Percentiles rank a stretch among this genome's conserved stretches.
Conservation (phyloP, 2,329 filamentous ascomycete genomes). For the Biscogniauxia marginata region DNA sequence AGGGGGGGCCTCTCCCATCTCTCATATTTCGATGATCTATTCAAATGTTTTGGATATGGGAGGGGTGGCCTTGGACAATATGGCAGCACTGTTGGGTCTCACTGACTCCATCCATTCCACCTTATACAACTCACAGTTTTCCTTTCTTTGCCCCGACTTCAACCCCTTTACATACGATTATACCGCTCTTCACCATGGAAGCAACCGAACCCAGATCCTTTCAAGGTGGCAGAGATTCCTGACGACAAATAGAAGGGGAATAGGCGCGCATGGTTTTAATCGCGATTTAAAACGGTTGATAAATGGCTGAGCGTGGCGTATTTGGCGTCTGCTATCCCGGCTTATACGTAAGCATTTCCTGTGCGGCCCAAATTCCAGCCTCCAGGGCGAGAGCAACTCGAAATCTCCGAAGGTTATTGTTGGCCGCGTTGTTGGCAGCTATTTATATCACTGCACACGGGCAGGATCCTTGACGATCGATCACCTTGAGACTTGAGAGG, state of each 20-base stretch:
- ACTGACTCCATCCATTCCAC: not conserved
- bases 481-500: not conserved
- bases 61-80: not conserved
- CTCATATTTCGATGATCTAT: not conserved
- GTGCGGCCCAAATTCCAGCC: not conserved
- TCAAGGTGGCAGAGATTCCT: not conserved
- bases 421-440: not conserved
- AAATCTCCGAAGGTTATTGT: not conserved
- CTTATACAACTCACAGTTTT: slow-evolving; percentile 11
- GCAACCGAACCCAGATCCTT: not conserved
- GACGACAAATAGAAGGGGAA: not conserved
- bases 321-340: not conserved
- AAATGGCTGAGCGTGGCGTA: not conserved
- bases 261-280: not conserved
- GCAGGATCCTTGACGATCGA: not conserved
- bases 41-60: not conserved
- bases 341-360: not conserved
- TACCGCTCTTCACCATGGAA: not conserved
- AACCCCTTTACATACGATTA: not conserved
- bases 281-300: not conserved
- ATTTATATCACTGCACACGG: not conserved
- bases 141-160: slow-evolving; percentile 3
- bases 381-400: not conserved
- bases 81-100: not conserved
- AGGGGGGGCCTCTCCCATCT: slow-evolving; percentile 1